Percentiles rank a stretch among this genome's conserved stretches.
Conservation (phyloP, 1,284 basidiomycete species). For the Cryptococcus wingfieldii region DNA sequence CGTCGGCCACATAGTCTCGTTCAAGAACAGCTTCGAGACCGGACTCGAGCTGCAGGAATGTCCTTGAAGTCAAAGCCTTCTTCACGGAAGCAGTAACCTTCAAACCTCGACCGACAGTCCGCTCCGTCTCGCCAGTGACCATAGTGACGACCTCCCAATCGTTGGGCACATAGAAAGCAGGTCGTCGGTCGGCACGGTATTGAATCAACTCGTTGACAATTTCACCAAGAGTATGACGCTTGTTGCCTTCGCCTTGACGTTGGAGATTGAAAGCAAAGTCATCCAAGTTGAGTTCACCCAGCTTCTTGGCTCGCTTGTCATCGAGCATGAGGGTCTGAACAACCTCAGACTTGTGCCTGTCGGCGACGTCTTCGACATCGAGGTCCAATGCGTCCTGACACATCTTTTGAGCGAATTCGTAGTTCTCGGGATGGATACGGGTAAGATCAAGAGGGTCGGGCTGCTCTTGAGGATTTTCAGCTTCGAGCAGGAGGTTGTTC, state of each 20-base stretch:
- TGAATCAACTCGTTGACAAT: conserved; percentile 84
- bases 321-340: conserved; percentile 86
- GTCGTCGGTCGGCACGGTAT: conserved; percentile 77
- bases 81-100: conserved; percentile 74
- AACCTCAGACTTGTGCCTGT: conserved; percentile 75
- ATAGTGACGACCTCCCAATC: conserved; percentile 86
- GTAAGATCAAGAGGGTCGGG: conserved; percentile 93
- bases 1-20: conserved; percentile 60
- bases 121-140: conserved; percentile 86
- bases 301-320: conserved; percentile 70
- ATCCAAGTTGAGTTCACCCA: conserved; percentile 88
- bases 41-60: conserved; percentile 64
- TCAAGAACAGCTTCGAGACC: conserved; percentile 84
- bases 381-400: conserved; percentile 93
- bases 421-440: conserved; percentile 96
- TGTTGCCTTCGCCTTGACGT: conserved; percentile 66
- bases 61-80: conserved; percentile 28
- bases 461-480: conserved; percentile 58
- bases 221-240: conserved; percentile 79
- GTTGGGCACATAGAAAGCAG: conserved; percentile 62
- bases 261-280: conserved; percentile 93
- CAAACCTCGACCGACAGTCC: conserved; percentile 72
- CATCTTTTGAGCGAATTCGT: conserved; percentile 97
- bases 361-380: conserved; percentile 89
- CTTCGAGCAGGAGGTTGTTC: conserved; percentile 52